Base-by-base conservation (phyloP, 495 filamentous ascomycete species). In the Pyronema omphalodes region DNA sequence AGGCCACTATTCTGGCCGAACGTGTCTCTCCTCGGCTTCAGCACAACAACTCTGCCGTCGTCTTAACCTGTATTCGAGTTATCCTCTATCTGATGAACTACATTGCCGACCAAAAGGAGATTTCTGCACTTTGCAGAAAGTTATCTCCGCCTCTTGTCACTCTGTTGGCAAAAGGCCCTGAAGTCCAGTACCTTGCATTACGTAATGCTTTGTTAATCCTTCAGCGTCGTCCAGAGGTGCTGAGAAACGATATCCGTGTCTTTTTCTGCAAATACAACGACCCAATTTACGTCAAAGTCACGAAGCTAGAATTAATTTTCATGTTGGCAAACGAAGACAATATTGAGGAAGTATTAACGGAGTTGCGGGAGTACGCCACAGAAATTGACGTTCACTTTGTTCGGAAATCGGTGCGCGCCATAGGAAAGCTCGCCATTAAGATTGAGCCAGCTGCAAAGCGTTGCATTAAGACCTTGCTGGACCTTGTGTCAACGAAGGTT, bases 191-290 rank as follows among this genome's bases (percentile, higher is more conserved):
- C 62, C 75, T 99, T 9, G 91, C 88, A 2, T 74, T 99, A 9
- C 76, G 93, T 54, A 99, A 99, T 69, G 93, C 93, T 4, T 74
- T 96, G 12, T 72, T 99, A 12, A 94, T 98, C 57, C 71, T 99
- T 47, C 91, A 99, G 66, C 78, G 91, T 57, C 76, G 88, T 51
- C 91, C 91, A 0, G 91, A 96, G 59, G 88, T 99, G 3, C 71
- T 99, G 7, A 77, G 91, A 39, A 96, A 94, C 67, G 91, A 99
- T 68, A 94, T 99, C 54, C 77, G 91, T 9, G 89, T 96, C 44
- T 99, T 99, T 70, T 98, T 98, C 69, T 99, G 91, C 76, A 99
- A 99, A 74, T 99, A 99, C 71, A 99, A 99, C 60, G 91, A 99
- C 63, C 91, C 93, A 0, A 96, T 96, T 53, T 99, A 99, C 63